Conservation (phyloP, 768 basidiomycete genomes). For the Leccinellum rugosiceps region DNA sequence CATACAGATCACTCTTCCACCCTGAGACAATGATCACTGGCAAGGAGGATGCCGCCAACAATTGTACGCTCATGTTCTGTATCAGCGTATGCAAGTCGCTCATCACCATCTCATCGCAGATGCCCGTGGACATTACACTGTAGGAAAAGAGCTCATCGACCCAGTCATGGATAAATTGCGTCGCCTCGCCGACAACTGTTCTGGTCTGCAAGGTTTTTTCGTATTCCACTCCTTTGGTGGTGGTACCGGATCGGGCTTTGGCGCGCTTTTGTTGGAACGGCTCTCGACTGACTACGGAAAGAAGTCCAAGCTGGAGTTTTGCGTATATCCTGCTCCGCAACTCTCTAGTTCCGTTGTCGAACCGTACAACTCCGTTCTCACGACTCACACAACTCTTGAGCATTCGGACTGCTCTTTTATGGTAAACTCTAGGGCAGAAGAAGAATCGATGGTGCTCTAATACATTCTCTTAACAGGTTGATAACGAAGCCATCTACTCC, state of each 20-base stretch:
- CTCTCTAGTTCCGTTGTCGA: conserved; percentile 96
- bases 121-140: conserved; percentile 98
- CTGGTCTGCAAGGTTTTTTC: conserved; percentile 98
- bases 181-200: conserved; percentile 95
- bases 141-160: conserved; percentile 98
- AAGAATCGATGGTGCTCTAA: conserved; percentile 1
- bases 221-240: conserved; percentile 99
- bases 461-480: conserved; percentile 54
- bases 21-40: conserved; percentile 96
- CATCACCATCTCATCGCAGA: conserved; percentile 45
- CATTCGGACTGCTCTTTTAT: conserved; percentile 99
- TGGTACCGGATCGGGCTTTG: conserved; percentile 98
- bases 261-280: conserved; percentile 94
- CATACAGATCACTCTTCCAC: conserved; percentile 93
- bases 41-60: conserved; percentile 99
- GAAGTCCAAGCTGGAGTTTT: conserved; percentile 98
- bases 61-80: conserved; percentile 61
- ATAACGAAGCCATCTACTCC: conserved; percentile 99
- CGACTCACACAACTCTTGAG: conserved; percentile 98
- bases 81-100: neutral
- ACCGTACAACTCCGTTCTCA: conserved; percentile 97
- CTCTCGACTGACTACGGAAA: conserved; percentile 99
- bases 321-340: conserved; percentile 94
- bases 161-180: conserved; percentile 96
- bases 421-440: conserved; percentile 42